Evolutionary conservation across 169 alveolate species (phyloP).

Genomic region (Cryptosporidium parvum): DNA sequence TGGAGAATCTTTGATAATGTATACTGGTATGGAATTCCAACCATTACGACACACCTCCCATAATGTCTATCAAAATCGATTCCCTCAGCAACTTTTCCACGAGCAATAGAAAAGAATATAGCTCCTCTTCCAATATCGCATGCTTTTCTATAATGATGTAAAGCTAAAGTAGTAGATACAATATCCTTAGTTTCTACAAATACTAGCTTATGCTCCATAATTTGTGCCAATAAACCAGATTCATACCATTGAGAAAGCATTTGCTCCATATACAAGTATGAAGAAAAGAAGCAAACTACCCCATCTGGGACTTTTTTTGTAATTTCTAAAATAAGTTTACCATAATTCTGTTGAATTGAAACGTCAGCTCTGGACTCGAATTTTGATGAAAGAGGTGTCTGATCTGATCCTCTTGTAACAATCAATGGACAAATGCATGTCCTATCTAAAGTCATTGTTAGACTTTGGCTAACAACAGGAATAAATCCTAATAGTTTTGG

Average conservation of each 20-base stretch:
- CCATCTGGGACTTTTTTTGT: slow-evolving; percentile 95
- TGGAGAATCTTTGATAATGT: slow-evolving; percentile 92
- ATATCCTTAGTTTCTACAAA: slow-evolving; percentile 97
- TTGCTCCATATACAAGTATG: slow-evolving; percentile 91
- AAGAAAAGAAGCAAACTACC: slow-evolving; percentile 96
- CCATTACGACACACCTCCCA: slow-evolving; percentile 97
- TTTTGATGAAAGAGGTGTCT: slow-evolving; percentile 90
- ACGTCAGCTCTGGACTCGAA: slow-evolving; percentile 92
- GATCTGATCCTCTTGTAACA: slow-evolving; percentile 94
- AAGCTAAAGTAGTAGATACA: slow-evolving; percentile 94
- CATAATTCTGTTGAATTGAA: slow-evolving; percentile 93
- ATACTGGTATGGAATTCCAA: slow-evolving; percentile 97
- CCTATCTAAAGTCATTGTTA: slow-evolving; percentile 93
- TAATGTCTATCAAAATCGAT: slow-evolving; percentile 98
- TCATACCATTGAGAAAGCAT: slow-evolving; percentile 95
- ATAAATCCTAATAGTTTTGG: slow-evolving; percentile 93
- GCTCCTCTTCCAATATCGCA: slow-evolving; percentile 99
- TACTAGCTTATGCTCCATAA: slow-evolving; percentile 93
- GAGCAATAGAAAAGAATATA: slow-evolving; percentile 94
- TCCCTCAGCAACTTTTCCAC: slow-evolving; percentile 99
- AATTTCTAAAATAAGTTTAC: slow-evolving; percentile 91
- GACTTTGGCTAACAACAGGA: slow-evolving; percentile 93
- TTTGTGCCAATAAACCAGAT: slow-evolving; percentile 91
- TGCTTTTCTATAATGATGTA: slow-evolving; percentile 92
- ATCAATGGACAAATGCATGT: slow-evolving; percentile 95